phyloP scores from a whole-genome alignment of 306 rosid genomes.

The Begonia peltatifolia region DNA sequence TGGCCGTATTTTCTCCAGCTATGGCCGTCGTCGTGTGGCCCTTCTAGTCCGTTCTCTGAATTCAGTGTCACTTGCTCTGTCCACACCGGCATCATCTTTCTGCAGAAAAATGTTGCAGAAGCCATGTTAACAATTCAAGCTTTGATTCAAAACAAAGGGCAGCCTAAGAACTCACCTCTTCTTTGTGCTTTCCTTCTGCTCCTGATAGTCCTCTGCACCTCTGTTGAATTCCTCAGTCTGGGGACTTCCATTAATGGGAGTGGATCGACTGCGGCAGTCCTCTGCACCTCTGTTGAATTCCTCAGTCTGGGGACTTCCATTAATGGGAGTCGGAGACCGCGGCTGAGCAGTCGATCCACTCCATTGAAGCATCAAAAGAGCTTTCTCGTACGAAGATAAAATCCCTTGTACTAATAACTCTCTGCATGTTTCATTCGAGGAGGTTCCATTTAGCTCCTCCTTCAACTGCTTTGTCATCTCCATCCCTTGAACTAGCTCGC shows the following conservation, averaged over 20 bases:
- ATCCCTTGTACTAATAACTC: conserved; percentile 42
- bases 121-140: no score
- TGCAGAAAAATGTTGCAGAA: conserved; percentile 16
- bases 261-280: conserved; percentile 37
- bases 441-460: conserved; percentile 19
- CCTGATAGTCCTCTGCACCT: conserved; percentile 16
- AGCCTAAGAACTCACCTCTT: conserved; percentile 38
- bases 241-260: conserved; percentile 40
- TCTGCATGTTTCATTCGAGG: conserved; percentile 21
- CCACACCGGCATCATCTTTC: conserved; percentile 65
- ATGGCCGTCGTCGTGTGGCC: conserved; percentile 53
- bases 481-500: conserved; percentile 59
- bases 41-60: conserved; percentile 49
- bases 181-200: conserved; percentile 35
- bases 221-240: conserved; percentile 31
- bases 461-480: conserved; percentile 52
- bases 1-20: conserved; percentile 94
- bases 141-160: no score
- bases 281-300: conserved; percentile 21
- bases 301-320: conserved; percentile 37
- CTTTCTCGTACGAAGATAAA: conserved; percentile 52
- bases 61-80: conserved; percentile 42
- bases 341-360: conserved; percentile 26
- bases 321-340: conserved; percentile 37
- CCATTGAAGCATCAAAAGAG: conserved; percentile 45